Percentiles rank a stretch among this genome's conserved stretches.
phyloP scores from a whole-genome alignment of 768 basidiomycete genomes.

The Inosperma sp. region DNA sequence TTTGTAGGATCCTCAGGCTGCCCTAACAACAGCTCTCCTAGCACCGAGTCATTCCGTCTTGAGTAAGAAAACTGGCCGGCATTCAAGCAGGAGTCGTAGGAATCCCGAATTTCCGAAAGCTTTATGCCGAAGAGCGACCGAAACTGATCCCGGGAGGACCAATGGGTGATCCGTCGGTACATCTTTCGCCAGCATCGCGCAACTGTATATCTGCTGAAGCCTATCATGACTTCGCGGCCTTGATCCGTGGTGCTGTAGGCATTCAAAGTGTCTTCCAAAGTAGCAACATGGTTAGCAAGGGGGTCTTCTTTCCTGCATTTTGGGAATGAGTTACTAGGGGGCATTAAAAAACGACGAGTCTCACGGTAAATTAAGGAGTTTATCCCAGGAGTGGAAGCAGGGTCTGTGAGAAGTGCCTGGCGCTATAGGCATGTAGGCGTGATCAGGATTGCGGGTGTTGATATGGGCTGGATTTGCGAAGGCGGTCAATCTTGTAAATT shows the following conservation, averaged over 20 bases:
- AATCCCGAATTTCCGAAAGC: background rate
- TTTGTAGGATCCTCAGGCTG: background rate
- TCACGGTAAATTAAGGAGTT: background rate
- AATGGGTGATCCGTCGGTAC: background rate
- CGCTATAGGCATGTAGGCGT: too few species aligned
- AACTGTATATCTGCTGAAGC: background rate
- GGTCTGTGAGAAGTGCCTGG: background rate
- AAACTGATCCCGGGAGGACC: background rate
- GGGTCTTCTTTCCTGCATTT: background rate
- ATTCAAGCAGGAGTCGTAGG: background rate
- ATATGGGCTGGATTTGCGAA: background rate
- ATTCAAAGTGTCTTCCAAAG: background rate
- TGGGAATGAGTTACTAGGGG: background rate
- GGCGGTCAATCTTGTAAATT: background rate
- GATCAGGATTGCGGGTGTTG: too few species aligned
- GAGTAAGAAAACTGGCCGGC: background rate
- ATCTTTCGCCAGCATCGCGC: conserved; percentile 3
- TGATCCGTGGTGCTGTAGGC: background rate
- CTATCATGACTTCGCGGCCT: background rate
- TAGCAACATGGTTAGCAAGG: background rate
- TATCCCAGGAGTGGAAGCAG: background rate
- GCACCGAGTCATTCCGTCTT: background rate
- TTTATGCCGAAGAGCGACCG: background rate
- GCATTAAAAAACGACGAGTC: background rate
- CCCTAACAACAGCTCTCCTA: background rate